These are phyloP conservation scores for Rhodamnia argentea DNA, from an alignment of 345 rosid genomes.

Conservation along the genomic window DNA sequence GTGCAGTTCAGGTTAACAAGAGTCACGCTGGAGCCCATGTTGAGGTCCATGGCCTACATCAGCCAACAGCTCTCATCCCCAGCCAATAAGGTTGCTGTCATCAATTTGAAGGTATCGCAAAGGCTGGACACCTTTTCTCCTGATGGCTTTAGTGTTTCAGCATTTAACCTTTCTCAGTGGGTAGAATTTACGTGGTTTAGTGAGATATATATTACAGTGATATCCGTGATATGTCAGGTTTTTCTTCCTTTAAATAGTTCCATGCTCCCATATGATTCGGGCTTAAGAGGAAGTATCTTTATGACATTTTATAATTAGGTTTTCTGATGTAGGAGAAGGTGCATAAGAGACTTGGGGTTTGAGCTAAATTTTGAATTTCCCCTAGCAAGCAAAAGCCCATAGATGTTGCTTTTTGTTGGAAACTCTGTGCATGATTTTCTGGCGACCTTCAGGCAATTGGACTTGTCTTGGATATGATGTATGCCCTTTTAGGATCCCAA, in stretches of 20 bases:
- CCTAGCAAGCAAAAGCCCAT: neutral
- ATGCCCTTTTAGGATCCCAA: neutral
- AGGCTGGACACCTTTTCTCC: neutral
- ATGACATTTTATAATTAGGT: neutral
- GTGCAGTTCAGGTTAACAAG: constrained; percentile 55
- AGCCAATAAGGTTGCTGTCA: constrained; percentile 53
- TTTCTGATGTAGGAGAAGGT: neutral
- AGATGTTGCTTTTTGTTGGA: neutral
- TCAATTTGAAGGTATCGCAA: constrained; percentile 44
- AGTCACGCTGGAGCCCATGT: constrained; percentile 52
- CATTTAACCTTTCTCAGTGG: neutral
- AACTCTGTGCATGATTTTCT: neutral
- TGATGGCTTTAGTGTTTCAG: neutral
- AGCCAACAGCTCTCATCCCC: constrained; percentile 56
- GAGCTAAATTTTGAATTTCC: neutral
- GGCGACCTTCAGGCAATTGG: neutral
- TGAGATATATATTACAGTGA: neutral
- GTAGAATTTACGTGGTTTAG: neutral
- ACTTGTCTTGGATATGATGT: neutral
- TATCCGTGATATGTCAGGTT: neutral
- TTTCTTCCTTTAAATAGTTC: neutral
- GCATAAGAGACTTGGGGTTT: neutral
- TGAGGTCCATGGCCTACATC: constrained; percentile 57
- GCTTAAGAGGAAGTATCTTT: neutral
- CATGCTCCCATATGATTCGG: neutral